Percentiles rank a stretch among this genome's conserved stretches.
Evolutionary conservation across 345 rosid genomes (phyloP).

Genomic region (Arabidopsis thaliana): TAIR10.1 NC_003074.8:19700501-19701000

Average conservation of each 20-base stretch:
- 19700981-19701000: too few relatives aligned
- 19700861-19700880: constrained; percentile 25
- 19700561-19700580: neutral
- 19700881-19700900: constrained; percentile 33
- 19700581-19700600: neutral
- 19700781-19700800: constrained; percentile 8
- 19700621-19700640: neutral
- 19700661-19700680: neutral
- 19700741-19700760: neutral
- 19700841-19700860: constrained; percentile 43
- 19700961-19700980: neutral
- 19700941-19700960: neutral
- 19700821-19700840: neutral
- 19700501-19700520: neutral
- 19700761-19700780: constrained; percentile 26
- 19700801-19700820: constrained; percentile 27
- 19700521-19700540: neutral
- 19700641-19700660: neutral
- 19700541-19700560: too few relatives aligned
- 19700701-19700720: neutral
- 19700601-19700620: neutral
- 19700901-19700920: constrained; percentile 7
- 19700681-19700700: neutral
- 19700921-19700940: constrained; percentile 2
- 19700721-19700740: neutral